Evolutionary conservation across 257 asterid genomes (phyloP).

Genomic region (Salvia hispanica): DNA sequence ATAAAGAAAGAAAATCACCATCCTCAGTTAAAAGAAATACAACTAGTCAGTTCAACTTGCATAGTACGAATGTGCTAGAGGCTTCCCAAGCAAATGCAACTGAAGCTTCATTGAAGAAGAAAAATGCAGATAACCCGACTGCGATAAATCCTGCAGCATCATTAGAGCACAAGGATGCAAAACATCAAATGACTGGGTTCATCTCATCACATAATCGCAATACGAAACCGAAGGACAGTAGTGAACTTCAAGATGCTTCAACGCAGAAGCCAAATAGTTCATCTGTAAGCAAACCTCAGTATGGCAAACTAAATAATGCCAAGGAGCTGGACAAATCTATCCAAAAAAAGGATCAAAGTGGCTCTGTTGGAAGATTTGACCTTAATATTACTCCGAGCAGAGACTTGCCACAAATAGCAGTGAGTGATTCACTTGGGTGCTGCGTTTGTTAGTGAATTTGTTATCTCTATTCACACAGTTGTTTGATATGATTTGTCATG

Average conservation of each 20-base stretch:
- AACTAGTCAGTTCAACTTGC: slow-evolving; percentile 42
- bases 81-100: slow-evolving; percentile 51
- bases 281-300: slow-evolving; percentile 44
- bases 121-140: slow-evolving; percentile 44
- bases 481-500: slow-evolving; percentile 4
- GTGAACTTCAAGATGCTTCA: slow-evolving; percentile 46
- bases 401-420: slow-evolving; percentile 53
- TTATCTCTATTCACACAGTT: slow-evolving; percentile 18
- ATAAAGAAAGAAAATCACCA: slow-evolving; percentile 63
- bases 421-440: slow-evolving; percentile 47
- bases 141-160: slow-evolving; percentile 40
- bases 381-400: slow-evolving; percentile 58
- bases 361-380: slow-evolving; percentile 57
- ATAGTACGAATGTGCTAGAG: slow-evolving; percentile 38
- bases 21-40: slow-evolving; percentile 49
- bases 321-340: slow-evolving; percentile 46
- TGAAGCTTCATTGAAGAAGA: slow-evolving; percentile 52
- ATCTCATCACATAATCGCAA: slow-evolving; percentile 47
- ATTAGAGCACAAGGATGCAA: slow-evolving; percentile 48
- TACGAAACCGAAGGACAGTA: slow-evolving; percentile 47
- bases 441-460: slow-evolving; percentile 16
- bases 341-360: slow-evolving; percentile 49
- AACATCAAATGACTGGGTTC: slow-evolving; percentile 53
- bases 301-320: slow-evolving; percentile 49
- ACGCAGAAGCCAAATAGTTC: slow-evolving; percentile 51